These are phyloP conservation scores for Mucor lusitanicus DNA, from an alignment of 371 early-diverging fungal genomes.

Conservation along the genomic window DNA sequence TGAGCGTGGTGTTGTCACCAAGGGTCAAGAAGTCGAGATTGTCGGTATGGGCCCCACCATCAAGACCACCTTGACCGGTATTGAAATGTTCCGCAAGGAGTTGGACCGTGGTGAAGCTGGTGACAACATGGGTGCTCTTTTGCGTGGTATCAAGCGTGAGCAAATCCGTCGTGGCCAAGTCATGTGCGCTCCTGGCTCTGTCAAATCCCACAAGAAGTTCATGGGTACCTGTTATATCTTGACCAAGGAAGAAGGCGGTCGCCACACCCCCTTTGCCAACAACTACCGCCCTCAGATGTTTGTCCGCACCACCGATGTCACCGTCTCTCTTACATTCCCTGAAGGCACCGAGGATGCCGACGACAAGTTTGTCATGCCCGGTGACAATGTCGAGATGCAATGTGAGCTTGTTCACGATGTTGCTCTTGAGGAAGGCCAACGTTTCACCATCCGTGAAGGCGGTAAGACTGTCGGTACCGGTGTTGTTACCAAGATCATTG, in stretches of 20 bases:
- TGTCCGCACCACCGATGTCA: constrained; percentile 93
- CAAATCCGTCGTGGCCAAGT: constrained; percentile 95
- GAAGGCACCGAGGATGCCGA: constrained; percentile 81
- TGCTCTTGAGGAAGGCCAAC: constrained; percentile 90
- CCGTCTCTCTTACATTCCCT: constrained; percentile 85
- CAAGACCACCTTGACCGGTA: constrained; percentile 94
- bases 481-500: constrained; percentile 50
- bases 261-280: constrained; percentile 95
- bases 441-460: constrained; percentile 98
- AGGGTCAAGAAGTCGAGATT: constrained; percentile 96
- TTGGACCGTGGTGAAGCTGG: constrained; percentile 97
- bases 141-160: constrained; percentile 98
- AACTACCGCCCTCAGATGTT: constrained; percentile 98
- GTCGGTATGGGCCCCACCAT: constrained; percentile 88
- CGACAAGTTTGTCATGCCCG: constrained; percentile 98
- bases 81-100: constrained; percentile 99
- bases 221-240: constrained; percentile 90
- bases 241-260: constrained; percentile 98
- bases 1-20: constrained; percentile 93
- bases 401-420: constrained; percentile 81
- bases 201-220: constrained; percentile 94
- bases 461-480: constrained; percentile 98
- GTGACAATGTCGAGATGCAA: constrained; percentile 89
- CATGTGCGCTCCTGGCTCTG: constrained; percentile 88
- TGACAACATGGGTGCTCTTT: constrained; percentile 96